Evolutionary conservation across 2,329 filamentous ascomycete species (phyloP).

Genomic region (Colletotrichum sp.): DNA sequence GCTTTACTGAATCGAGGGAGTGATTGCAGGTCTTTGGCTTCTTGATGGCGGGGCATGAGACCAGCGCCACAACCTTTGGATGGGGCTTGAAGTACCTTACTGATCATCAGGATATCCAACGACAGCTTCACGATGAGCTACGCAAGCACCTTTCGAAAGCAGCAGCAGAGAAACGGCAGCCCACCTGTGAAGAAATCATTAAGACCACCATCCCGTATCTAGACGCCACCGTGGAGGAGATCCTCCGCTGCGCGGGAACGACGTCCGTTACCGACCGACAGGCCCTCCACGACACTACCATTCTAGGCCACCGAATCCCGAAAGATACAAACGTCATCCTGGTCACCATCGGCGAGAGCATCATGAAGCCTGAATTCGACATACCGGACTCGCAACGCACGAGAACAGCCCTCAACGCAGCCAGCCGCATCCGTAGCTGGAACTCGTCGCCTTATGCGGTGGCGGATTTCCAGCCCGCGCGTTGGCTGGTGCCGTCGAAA

Average conservation of each 20-base stretch:
- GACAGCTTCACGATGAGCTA: conserved; percentile 24
- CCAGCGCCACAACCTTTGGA: neutral
- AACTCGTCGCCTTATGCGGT: conserved; percentile 5
- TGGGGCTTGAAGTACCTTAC: conserved; percentile 27
- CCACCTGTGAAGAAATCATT: conserved; percentile 24
- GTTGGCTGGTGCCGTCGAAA: conserved; percentile 18
- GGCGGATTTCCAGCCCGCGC: conserved; percentile 20
- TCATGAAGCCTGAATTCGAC: neutral
- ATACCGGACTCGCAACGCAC: conserved; percentile 23
- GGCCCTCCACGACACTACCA: conserved; percentile 26
- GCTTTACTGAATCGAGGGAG: neutral
- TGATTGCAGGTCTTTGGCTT: neutral
- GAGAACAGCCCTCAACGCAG: neutral
- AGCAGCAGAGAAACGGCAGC: conserved; percentile 22
- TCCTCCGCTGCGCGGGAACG: conserved; percentile 26
- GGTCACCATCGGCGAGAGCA: neutral
- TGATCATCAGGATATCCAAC: conserved; percentile 23
- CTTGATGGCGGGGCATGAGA: neutral
- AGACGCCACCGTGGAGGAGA: conserved; percentile 33
- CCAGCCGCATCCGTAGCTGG: neutral
- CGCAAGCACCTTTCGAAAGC: conserved; percentile 18
- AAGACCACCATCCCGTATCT: conserved; percentile 26
- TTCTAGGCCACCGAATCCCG: conserved; percentile 29
- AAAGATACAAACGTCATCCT: conserved; percentile 26
- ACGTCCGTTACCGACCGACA: conserved; percentile 24